Evolutionary conservation across 768 basidiomycete genomes (phyloP), one percentile per base, ranked within the genome.

Genomic region (Suillus tomentosus): DNA sequence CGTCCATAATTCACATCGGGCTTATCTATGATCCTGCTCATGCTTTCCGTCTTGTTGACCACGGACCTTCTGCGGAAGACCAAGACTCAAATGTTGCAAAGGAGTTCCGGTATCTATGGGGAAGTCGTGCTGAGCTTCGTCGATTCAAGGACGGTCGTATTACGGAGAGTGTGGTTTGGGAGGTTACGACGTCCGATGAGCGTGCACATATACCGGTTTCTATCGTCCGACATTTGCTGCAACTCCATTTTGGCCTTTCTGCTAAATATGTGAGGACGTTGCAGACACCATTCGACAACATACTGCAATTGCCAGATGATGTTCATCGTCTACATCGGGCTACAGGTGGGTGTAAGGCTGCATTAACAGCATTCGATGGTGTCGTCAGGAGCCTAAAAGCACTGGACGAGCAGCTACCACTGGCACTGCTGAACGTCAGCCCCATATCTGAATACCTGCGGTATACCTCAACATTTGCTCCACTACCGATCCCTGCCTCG

Each of bases 111-210:
- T 83, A 86, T 6, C 80, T 99, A 68, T 99, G 97, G 97, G 96
- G 96, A 0, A 79, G 85, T 45, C 96, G 95, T 74, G 89, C 95
- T 0, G 96, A 99, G 72, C 80, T 98, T 19, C 85, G 97, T 7
- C 85, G 96, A 45, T 99, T 99, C 82, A 96, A 98, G 75, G 96
- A 99, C 70, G 96, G 96, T 1, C 84, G 90, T 19, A 98, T 99
- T 66, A 72, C 85, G 6, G 95, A 98, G 75, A 94, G 91, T 68
- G 94, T 98, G n/a, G 95, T 99, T 3, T 99, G 97, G 97, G 91
- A 97, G 22, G 86, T 94, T 9, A 84, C 85, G 65, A 89, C 86
- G 3, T 82, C 84, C 0, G 94, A 96, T 60, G 93, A 95, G 65
- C 88, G 93, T 34, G 81, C 87, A 0, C 84, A 88, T 65, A 87